Evolutionary conservation across 2,329 filamentous ascomycete genomes (phyloP).

Genomic region (Colletotrichum graminicola): DNA sequence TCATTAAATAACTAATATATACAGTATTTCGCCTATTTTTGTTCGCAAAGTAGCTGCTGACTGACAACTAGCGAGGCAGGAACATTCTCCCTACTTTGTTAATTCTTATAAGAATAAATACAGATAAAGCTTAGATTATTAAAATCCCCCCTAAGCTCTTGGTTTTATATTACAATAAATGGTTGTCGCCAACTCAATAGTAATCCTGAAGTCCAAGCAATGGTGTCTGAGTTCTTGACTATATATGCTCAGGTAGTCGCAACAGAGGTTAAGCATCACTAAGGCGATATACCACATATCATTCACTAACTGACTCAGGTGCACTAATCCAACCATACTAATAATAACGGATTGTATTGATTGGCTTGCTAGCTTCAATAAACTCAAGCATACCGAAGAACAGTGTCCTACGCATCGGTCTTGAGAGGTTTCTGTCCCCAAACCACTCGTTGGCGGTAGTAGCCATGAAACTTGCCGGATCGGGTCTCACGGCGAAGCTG

Average conservation of each 20-base stretch:
- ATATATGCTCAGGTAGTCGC: not conserved
- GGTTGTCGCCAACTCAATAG: not conserved
- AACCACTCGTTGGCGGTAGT: constrained; percentile 48
- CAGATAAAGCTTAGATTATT: no score
- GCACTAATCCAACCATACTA: not conserved
- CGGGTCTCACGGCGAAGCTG: constrained; percentile 51
- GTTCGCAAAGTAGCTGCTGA: not conserved
- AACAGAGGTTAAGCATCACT: not conserved
- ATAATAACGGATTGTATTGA: not conserved
- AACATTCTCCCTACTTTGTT: no score
- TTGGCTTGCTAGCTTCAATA: not conserved
- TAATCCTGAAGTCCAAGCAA: not conserved
- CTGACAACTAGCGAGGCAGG: no score
- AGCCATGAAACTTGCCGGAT: constrained; percentile 47
- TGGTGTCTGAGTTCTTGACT: not conserved
- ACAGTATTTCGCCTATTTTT: no score
- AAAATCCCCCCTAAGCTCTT: no score
- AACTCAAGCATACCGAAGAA: not conserved
- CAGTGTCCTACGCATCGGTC: not conserved
- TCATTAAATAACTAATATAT: no score
- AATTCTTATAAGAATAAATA: no score
- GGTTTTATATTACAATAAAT: not conserved
- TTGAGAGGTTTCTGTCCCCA: constrained; percentile 47
- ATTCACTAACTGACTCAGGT: not conserved
- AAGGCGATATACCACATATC: no score